Evolutionary conservation across 371 early-diverging fungal genomes (phyloP).

Genomic region (Phascolomyces articulosus): DNA sequence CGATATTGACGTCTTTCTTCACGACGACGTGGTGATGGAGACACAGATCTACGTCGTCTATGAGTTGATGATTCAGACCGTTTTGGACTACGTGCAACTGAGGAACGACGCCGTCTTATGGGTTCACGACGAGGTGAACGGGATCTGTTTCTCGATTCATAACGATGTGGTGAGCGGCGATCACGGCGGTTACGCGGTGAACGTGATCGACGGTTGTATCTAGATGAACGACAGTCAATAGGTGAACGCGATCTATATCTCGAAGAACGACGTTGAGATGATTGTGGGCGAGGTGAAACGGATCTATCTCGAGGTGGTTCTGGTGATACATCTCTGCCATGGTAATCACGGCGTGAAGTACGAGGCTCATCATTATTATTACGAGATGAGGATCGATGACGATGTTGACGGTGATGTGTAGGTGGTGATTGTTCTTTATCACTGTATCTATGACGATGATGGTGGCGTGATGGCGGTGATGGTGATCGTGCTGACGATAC

Average conservation of each 20-base stretch:
- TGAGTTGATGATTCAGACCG: background rate
- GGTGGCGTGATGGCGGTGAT: background rate
- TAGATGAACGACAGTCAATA: no score
- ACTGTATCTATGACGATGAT: background rate
- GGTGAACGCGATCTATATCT: background rate
- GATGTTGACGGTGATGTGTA: background rate
- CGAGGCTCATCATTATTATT: background rate
- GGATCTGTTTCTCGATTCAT: background rate
- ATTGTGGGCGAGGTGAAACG: background rate
- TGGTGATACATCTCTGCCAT: conserved; percentile 7
- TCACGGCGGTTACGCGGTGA: background rate
- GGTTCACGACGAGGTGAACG: background rate
- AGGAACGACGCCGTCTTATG: no score
- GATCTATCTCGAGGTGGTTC: background rate
- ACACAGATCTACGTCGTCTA: background rate
- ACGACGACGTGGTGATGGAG: background rate
- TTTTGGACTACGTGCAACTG: no score
- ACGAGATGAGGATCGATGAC: background rate
- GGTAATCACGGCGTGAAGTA: background rate
- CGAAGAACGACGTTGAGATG: background rate
- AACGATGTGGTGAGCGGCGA: background rate
- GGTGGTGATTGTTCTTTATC: background rate
- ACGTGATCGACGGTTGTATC: no score
- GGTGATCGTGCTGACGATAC: background rate
- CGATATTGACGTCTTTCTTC: no score